Conservation (phyloP, 495 filamentous ascomycete genomes). For the Margaritispora aquatica region DNA sequence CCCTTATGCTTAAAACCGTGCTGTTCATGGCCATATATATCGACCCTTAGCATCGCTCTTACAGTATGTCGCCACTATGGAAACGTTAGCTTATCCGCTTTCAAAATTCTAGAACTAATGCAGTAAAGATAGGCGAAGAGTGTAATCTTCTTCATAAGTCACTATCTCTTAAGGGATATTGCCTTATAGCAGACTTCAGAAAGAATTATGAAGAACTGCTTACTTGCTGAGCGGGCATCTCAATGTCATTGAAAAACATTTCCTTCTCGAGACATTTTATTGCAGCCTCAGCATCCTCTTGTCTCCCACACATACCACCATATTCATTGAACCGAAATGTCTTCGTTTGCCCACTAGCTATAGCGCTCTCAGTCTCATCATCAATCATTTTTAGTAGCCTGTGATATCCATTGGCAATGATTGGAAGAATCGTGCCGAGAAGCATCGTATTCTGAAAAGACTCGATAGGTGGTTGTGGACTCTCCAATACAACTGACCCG, state of each 20-base stretch:
- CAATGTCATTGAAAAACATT: constrained; percentile 13
- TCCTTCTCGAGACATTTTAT: constrained; percentile 15
- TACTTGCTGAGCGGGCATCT: constrained; percentile 39
- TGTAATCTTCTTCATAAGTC: too few relatives aligned
- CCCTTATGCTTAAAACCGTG: constrained; percentile 37
- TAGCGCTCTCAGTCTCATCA: constrained; percentile 31
- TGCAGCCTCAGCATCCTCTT: constrained; percentile 1
- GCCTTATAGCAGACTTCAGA: too few relatives aligned
- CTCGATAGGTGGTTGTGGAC: constrained; percentile 27
- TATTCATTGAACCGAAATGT: constrained; percentile 36
- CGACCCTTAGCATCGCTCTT: constrained; percentile 42
- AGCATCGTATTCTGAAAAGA: constrained; percentile 60
- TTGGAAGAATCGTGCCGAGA: constrained; percentile 56
- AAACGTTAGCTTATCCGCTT: too few relatives aligned
- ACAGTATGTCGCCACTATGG: constrained; percentile 46
- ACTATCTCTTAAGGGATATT: too few relatives aligned
- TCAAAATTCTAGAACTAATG: too few relatives aligned
- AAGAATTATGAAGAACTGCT: too few relatives aligned
- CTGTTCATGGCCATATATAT: constrained; percentile 37
- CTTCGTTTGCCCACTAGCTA: constrained; percentile 31
- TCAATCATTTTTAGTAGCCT: constrained; percentile 41
- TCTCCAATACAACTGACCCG: constrained; percentile 33
- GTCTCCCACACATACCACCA: constrained; percentile 33
- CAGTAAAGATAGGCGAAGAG: too few relatives aligned
- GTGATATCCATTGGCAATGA: constrained; percentile 53